Evolutionary conservation across 495 filamentous ascomycete species (phyloP).

Genomic region (Podospora pseudopauciseta): DNA sequence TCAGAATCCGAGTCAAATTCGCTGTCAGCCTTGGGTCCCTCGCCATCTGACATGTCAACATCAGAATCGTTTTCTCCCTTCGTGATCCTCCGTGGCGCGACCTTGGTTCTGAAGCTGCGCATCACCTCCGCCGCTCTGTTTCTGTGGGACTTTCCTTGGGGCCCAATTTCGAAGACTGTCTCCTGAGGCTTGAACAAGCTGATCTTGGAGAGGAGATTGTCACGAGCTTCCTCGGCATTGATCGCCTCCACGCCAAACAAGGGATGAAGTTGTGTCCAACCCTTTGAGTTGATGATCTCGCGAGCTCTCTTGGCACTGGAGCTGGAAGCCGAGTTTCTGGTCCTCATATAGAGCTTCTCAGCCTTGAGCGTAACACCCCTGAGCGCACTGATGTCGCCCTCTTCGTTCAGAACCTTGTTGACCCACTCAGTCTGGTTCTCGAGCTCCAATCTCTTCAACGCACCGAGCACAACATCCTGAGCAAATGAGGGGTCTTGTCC

Average conservation of each 20-base stretch:
- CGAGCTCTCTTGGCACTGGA: slow-evolving; percentile 85
- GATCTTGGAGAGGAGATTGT: slow-evolving; percentile 80
- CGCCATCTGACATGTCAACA: slow-evolving; percentile 35
- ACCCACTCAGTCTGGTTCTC: slow-evolving; percentile 75
- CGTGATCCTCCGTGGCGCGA: slow-evolving; percentile 45
- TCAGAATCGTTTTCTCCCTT: slow-evolving; percentile 34
- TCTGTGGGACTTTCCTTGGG: slow-evolving; percentile 56
- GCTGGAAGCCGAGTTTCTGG: slow-evolving; percentile 78
- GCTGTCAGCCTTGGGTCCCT: slow-evolving; percentile 5
- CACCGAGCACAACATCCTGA: slow-evolving; percentile 75
- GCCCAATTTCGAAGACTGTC: slow-evolving; percentile 90
- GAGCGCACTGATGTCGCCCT: slow-evolving; percentile 66
- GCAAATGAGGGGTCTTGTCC: slow-evolving; percentile 62
- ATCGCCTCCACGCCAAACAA: slow-evolving; percentile 69
- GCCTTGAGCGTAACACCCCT: slow-evolving; percentile 75
- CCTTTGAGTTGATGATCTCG: slow-evolving; percentile 62
- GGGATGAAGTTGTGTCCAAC: slow-evolving; percentile 66
- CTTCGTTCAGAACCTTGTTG: slow-evolving; percentile 68
- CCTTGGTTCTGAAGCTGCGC: slow-evolving; percentile 60
- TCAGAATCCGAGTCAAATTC: slow-evolving; percentile 30
- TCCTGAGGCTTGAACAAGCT: slow-evolving; percentile 84
- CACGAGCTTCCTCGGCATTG: slow-evolving; percentile 62
- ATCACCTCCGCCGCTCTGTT: slow-evolving; percentile 77
- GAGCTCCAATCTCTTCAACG: slow-evolving; percentile 63
- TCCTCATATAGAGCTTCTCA: slow-evolving; percentile 87